Evolutionary conservation across 257 asterid genomes (phyloP), one percentile per base, ranked within the genome.

Genomic region (Nicotiana paniculata): DNA sequence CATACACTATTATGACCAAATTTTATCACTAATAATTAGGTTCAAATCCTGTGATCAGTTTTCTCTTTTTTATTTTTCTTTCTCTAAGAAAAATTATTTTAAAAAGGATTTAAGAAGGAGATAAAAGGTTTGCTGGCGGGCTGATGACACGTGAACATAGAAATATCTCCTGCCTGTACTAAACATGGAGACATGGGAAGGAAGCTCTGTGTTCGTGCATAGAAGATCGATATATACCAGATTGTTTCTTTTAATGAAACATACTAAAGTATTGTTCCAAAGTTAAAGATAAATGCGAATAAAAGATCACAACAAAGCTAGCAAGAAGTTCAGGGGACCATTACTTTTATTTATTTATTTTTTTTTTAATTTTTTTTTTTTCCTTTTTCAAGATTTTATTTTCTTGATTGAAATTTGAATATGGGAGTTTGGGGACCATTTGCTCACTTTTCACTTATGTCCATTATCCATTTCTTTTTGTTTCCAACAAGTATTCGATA

Each of bases 211-310:
- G 33, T 11, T 70, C 35, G 35, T 24, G 37, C 59, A 46, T 43
- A 72, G 35, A 46, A 21, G 77, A 55, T 8, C 48, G 48, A 43
- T 69, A 39, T 69, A 39, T 69, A 39, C 77, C 6, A 39, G 82
- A 80, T 88, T 92, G 96, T 89, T 92, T 86, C 94, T 89, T 92
- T 92, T 89, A 90, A 90, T 92, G 94, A 89, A 92, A 90, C 94
- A 92, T 86, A 6, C 43, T 80, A 86, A 70, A 55, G 84, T 15
- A 76, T 26, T 54, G 79, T 72, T 70, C 61, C 77, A 81, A 81
- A 43, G 67, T 9, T 78, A 68, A 82, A 55, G 35, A 84, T 24
- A 53, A 72, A 58, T 82, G 35, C 55, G 81, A 37, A 37, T 66
- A 26, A 54, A 18, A 53, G 28, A 11, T 43, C 48, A 64, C 5